Conservation (phyloP, 164 flowering plant species). For the Dillenia turbinata region DNA sequence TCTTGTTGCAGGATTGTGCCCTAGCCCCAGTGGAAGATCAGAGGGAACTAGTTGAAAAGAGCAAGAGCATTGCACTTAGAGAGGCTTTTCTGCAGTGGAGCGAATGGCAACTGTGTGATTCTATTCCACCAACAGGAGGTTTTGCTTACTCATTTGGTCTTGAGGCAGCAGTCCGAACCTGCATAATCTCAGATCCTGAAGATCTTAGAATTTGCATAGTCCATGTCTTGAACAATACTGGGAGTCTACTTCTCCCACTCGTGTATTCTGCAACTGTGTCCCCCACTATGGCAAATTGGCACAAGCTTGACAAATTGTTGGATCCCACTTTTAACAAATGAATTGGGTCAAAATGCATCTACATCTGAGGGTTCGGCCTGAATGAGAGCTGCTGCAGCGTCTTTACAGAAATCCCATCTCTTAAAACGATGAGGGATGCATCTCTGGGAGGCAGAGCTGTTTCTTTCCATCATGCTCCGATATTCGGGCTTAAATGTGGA, state of each 20-base stretch:
- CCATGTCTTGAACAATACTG: conserved; percentile 74
- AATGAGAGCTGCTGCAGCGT: conserved; percentile 76
- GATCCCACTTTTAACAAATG: conserved; percentile 82
- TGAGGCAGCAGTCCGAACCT: conserved; percentile 83
- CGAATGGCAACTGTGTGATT: conserved; percentile 88
- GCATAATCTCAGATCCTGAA: conserved; percentile 40
- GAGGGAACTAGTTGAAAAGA: conserved; percentile 19
- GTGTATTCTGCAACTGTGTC: conserved; percentile 48
- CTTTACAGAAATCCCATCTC: conserved; percentile 55
- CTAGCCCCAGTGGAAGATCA: conserved; percentile 20
- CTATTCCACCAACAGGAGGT: conserved; percentile 94
- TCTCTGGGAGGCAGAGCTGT: conserved; percentile 32
- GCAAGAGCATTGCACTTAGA: conserved; percentile 8
- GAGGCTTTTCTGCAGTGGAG: conserved; percentile 57
- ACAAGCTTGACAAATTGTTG: conserved; percentile 42
- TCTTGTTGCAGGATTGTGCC: too few species aligned
- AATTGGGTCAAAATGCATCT: conserved; percentile 77
- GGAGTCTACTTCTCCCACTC: conserved; percentile 86
- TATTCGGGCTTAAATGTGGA: conserved; percentile 85
- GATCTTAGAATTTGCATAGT: conserved; percentile 49
- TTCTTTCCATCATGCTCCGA: conserved; percentile 84
- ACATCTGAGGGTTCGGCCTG: conserved; percentile 87
- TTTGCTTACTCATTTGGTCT: conserved; percentile 95
- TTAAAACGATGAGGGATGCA: conserved; percentile 60
- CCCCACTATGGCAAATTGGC: conserved; percentile 60